phyloP scores from a whole-genome alignment of 352 stramenopile genomes.

The Phytophthora vignae region DNA sequence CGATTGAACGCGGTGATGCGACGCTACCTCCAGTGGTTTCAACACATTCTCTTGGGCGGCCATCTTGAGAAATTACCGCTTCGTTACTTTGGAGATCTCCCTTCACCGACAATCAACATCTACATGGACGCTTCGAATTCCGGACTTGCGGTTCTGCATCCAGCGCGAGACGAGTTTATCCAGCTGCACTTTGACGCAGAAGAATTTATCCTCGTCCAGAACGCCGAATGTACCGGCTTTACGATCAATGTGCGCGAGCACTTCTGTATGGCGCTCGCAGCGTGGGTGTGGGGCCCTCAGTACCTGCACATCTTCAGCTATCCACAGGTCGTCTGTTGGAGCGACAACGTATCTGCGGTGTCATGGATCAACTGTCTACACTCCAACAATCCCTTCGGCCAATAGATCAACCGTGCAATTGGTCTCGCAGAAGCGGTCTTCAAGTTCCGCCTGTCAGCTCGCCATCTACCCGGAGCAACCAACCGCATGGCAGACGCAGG shows the following conservation, averaged over 20 bases:
- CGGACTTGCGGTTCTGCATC: slow-evolving; percentile 8
- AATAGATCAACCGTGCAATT: slow-evolving; percentile 2
- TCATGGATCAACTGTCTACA: slow-evolving; percentile 3
- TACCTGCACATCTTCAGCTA: not conserved
- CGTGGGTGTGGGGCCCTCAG: not conserved
- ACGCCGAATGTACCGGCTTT: not conserved
- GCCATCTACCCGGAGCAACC: slow-evolving; percentile 5
- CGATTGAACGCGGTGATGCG: not conserved
- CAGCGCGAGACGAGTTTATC: slow-evolving; percentile 17
- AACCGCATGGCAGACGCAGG: slow-evolving; percentile 24
- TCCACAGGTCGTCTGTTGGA: slow-evolving; percentile 21
- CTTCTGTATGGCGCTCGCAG: slow-evolving; percentile 17
- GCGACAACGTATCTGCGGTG: slow-evolving; percentile 3
- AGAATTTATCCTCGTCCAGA: not conserved
- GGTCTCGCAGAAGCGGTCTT: slow-evolving; percentile 5
- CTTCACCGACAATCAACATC: not conserved
- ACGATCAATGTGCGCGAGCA: slow-evolving; percentile 28
- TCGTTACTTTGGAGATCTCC: slow-evolving; percentile 9
- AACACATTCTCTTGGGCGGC: slow-evolving; percentile 1
- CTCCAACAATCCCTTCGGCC: not conserved
- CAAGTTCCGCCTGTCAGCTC: not conserved
- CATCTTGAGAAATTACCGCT: slow-evolving; percentile 17
- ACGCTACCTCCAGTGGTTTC: slow-evolving; percentile 6
- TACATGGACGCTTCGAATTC: slow-evolving; percentile 27
- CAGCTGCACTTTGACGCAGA: slow-evolving; percentile 13